These are phyloP conservation scores for Acanthochlamys bracteata DNA, from an alignment of 106 monocot species.

Conservation along the genomic window DNA sequence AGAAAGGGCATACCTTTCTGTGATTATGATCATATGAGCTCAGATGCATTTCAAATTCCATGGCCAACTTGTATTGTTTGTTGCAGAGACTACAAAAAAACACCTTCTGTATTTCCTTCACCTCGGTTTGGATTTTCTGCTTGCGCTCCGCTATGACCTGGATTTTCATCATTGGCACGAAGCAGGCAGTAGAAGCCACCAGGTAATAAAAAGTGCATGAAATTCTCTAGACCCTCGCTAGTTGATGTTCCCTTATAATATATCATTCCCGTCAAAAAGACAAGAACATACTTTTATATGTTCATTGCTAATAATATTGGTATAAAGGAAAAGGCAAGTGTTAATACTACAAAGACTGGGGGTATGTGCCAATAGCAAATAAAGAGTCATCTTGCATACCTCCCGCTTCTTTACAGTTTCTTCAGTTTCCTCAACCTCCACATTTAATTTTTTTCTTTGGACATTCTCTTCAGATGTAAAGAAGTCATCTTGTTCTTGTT, in stretches of 20 bases:
- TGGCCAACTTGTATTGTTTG: conserved; percentile 96
- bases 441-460: conserved; percentile 72
- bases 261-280: conserved; percentile 42
- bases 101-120: conserved; percentile 94
- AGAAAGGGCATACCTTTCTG: conserved; percentile 48
- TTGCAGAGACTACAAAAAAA: conserved; percentile 95
- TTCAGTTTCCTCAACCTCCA: conserved; percentile 83
- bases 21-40: conserved; percentile 99
- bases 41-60: conserved; percentile 94
- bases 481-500: conserved; percentile 97
- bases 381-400: conserved; percentile 35
- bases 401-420: conserved; percentile 81
- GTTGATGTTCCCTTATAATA: conserved; percentile 59
- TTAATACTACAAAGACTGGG: no score
- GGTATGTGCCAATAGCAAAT: neutral
- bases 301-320: conserved; percentile 41
- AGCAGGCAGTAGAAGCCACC: conserved; percentile 94
- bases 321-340: neutral
- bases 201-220: conserved; percentile 95
- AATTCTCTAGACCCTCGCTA: conserved; percentile 73
- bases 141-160: conserved; percentile 99
- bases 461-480: conserved; percentile 94
- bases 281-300: conserved; percentile 25
- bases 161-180: conserved; percentile 98
- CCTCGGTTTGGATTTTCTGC: conserved; percentile 90